Evolutionary conservation across 176 grass and related monocot genomes (phyloP).

Genomic region (Aechmea fasciata): DNA sequence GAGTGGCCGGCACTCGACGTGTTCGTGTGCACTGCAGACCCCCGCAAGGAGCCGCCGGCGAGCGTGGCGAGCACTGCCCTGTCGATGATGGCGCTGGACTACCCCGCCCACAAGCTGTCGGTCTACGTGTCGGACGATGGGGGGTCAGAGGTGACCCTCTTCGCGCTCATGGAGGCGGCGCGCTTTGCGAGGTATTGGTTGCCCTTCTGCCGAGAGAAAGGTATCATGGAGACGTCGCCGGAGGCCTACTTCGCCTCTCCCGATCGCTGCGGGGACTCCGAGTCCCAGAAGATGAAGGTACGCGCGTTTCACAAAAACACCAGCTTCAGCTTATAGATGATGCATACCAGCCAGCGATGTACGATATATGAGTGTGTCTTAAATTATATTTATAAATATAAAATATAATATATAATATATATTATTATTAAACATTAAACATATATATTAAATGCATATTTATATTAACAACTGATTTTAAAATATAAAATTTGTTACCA

Average conservation of each 20-base stretch:
- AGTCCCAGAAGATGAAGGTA: slow-evolving; percentile 31
- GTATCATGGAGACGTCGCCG: slow-evolving; percentile 24
- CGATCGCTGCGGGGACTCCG: not conserved
- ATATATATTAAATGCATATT: no score
- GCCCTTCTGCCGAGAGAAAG: slow-evolving; percentile 36
- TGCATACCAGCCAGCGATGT: no score
- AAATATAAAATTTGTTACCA: no score
- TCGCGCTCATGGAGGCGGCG: slow-evolving; percentile 38
- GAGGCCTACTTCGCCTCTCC: slow-evolving; percentile 32
- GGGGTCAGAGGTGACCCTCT: slow-evolving; percentile 31
- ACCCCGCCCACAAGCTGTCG: slow-evolving; percentile 27
- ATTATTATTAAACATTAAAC: no score
- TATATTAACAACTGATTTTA: no score
- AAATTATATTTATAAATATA: no score
- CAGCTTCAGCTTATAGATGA: no score
- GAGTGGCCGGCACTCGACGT: slow-evolving; percentile 31
- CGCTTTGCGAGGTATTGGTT: slow-evolving; percentile 37
- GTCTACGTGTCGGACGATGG: slow-evolving; percentile 44
- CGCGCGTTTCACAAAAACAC: not conserved
- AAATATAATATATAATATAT: no score
- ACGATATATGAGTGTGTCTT: no score
- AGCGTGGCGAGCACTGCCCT: slow-evolving; percentile 33
- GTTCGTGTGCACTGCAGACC: slow-evolving; percentile 42
- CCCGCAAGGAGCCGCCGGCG: slow-evolving; percentile 30
- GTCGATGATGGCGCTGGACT: slow-evolving; percentile 33